Base-by-base conservation (phyloP, 257 asterid genomes). In the Henckelia pumila region DNA sequence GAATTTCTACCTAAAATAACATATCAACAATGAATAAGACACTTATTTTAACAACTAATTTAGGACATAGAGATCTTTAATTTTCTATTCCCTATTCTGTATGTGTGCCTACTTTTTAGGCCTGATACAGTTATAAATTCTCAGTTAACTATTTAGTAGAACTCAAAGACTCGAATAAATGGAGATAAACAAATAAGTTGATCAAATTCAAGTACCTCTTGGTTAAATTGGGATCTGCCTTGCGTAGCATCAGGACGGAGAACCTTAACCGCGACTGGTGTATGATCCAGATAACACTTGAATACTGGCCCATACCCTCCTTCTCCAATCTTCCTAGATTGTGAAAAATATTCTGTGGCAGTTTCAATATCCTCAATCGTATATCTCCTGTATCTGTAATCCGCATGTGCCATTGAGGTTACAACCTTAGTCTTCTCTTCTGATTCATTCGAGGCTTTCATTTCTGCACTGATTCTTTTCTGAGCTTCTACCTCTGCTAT, bases 391-490 rank as follows among this genome's bases (percentile, higher is more conserved):
- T 71, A 71, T 53, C 76, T 59, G 49, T 35, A 25, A 40, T 71
- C 76, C 10, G 59, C 44, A 0, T 71, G 59, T 47, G 59, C 55
- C 52, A 64, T 6, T 52, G 65, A 63, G 47, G 29, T 25, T 32
- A 75, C 37, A 10, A 47, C 71, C 29, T 68, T 68, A 20, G 56
- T 55, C 61, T 61, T 71, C 65, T 78, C 83, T 63, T 68, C 80
- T 28, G 77, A 64, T 70, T 78, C 83, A 58, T 67, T 50, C 11
- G 61, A 55, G 2, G 77, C 75, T 71, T 70, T 73, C 70, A 44
- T 73, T 75, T 79, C 84, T 7, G 81, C 84, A 21, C 60, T 52
- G 20, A 63, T 63, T 69, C 83, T 75, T 64, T 72, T 75, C 6
- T 71, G 72, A 8, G 78, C 70, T 68, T 78, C 83, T 23, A 71